These are phyloP conservation scores for Galerina sulciceps DNA, from an alignment of 768 basidiomycete genomes.

Conservation along the genomic window DNA sequence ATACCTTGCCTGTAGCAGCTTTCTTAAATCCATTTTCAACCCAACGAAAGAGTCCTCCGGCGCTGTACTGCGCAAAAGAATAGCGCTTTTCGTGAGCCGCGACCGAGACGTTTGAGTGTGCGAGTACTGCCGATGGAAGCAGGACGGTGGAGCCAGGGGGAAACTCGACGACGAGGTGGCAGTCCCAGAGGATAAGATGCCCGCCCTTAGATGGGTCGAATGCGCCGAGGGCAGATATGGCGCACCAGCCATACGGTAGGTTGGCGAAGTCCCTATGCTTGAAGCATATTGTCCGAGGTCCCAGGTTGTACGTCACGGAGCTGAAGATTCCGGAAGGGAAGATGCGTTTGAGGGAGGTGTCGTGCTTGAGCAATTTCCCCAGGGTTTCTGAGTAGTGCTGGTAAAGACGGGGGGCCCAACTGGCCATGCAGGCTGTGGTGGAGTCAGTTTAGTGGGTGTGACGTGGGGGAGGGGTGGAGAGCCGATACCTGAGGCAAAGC, in stretches of 20 bases:
- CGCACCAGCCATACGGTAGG: slow-evolving; percentile 5
- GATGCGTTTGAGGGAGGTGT: background rate
- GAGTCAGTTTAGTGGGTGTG: background rate
- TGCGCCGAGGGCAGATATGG: slow-evolving; percentile 1
- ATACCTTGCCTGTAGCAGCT: no score
- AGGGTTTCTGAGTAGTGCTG: background rate
- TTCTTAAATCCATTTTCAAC: background rate
- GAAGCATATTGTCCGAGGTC: slow-evolving; percentile 2
- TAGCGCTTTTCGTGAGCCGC: background rate
- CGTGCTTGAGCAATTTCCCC: background rate
- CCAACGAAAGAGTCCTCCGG: slow-evolving; percentile 9
- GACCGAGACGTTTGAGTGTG: slow-evolving; percentile 8
- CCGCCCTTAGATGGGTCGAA: slow-evolving; percentile 13
- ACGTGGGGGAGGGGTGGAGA: background rate
- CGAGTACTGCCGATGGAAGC: slow-evolving; percentile 7
- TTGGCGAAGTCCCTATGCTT: slow-evolving; percentile 8
- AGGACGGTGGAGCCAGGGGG: slow-evolving; percentile 10
- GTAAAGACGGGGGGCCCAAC: slow-evolving; percentile 5
- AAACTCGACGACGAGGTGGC: slow-evolving; percentile 10
- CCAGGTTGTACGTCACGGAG: background rate
- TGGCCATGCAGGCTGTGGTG: slow-evolving; percentile 1
- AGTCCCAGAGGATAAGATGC: slow-evolving; percentile 17
- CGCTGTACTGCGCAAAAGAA: slow-evolving; percentile 9
- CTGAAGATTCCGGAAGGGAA: background rate
- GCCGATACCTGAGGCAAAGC: slow-evolving; percentile 5